These are phyloP conservation scores for Neoconidiobolus thromboides DNA, from an alignment of 371 early-diverging fungal species.

Conservation along the genomic window DNA sequence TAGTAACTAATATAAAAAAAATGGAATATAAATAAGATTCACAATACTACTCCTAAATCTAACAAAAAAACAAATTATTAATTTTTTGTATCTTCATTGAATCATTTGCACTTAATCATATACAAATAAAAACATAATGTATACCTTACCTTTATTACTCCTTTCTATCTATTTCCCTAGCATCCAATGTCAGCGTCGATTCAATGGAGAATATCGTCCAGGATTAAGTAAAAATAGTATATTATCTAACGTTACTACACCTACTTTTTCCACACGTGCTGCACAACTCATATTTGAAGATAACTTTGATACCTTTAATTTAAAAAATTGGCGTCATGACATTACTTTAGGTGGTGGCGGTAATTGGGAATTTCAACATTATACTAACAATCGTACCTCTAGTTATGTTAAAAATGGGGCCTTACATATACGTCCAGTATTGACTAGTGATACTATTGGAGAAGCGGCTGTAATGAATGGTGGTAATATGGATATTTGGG, in stretches of 20 bases:
- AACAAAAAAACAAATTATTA: too few relatives aligned
- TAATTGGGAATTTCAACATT: constrained; percentile 34
- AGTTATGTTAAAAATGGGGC: constrained; percentile 40
- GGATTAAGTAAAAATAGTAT: not conserved
- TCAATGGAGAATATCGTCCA: not conserved
- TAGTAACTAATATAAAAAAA: too few relatives aligned
- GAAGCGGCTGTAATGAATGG: constrained; percentile 9
- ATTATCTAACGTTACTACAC: not conserved
- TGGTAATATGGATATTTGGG: constrained; percentile 17
- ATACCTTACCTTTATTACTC: too few relatives aligned
- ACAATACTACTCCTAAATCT: too few relatives aligned
- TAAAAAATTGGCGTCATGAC: constrained; percentile 2
- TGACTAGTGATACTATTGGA: constrained; percentile 16
- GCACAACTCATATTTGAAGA: not conserved
- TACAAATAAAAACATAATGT: too few relatives aligned
- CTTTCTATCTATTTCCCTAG: too few relatives aligned
- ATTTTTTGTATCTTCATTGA: too few relatives aligned
- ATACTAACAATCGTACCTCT: constrained; percentile 36
- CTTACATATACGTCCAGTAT: constrained; percentile 40
- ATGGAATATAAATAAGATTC: too few relatives aligned
- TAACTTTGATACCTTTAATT: not conserved
- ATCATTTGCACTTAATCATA: too few relatives aligned
- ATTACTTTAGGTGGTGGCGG: constrained; percentile 5
- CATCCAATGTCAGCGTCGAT: not conserved
- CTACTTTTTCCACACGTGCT: not conserved